Percentiles rank a stretch among this genome's conserved stretches.
phyloP scores from a whole-genome alignment of 139 green algal species.

The Chara braunii region DNA sequence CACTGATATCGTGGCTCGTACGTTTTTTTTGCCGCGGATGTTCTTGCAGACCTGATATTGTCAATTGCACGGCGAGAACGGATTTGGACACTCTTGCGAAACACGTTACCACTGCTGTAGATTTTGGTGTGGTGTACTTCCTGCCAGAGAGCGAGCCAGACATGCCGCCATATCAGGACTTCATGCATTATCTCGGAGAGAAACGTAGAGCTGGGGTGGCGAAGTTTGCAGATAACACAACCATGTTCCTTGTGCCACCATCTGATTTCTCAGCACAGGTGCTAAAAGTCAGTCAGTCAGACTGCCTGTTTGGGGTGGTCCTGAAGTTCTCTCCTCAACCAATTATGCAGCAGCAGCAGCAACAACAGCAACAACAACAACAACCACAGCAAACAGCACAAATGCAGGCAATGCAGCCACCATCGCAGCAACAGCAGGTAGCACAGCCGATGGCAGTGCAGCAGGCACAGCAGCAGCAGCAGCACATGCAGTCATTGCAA shows the following conservation, averaged over 20 bases:
- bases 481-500: constrained; percentile 11
- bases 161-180: constrained; percentile 29
- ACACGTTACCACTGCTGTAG: constrained; percentile 9
- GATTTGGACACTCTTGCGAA: constrained; percentile 33
- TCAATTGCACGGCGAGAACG: constrained; percentile 35
- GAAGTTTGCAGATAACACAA: constrained; percentile 23
- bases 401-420: not conserved
- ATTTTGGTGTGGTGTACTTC: constrained; percentile 27
- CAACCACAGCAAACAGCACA: constrained; percentile 20
- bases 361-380: not conserved
- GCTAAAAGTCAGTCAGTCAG: constrained; percentile 28
- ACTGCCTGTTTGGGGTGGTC: constrained; percentile 27
- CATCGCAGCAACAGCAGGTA: constrained; percentile 1
- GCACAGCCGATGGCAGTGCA: constrained; percentile 3
- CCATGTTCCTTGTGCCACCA: constrained; percentile 39
- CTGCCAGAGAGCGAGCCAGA: constrained; percentile 20
- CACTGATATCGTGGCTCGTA: no score
- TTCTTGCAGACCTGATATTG: constrained; percentile 26
- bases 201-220: constrained; percentile 31
- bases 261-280: constrained; percentile 30
- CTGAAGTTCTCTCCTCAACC: constrained; percentile 23
- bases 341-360: constrained; percentile 25
- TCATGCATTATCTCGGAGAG: constrained; percentile 43
- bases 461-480: constrained; percentile 11
- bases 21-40: no score